Conservation (phyloP, 2,329 filamentous ascomycete species). For the Ceratocystis papillata region DNA sequence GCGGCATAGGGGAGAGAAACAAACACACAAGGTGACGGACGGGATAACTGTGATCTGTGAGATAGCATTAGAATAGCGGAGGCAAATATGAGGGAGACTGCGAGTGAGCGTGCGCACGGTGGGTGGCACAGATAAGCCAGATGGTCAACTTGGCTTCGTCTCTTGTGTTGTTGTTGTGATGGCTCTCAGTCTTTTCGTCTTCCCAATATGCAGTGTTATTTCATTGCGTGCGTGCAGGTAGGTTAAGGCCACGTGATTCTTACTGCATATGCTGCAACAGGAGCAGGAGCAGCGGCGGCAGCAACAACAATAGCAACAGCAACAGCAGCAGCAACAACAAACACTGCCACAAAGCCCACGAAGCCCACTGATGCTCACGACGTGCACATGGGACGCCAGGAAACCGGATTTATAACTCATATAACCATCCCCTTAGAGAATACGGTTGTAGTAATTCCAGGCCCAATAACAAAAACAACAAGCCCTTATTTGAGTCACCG, state of each 20-base stretch:
- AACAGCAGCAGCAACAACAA: neutral
- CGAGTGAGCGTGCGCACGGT: too few relatives aligned
- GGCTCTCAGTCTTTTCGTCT: neutral
- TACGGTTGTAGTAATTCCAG: too few relatives aligned
- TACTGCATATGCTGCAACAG: neutral
- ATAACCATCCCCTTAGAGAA: too few relatives aligned
- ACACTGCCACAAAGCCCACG: too few relatives aligned
- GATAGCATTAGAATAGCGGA: too few relatives aligned
- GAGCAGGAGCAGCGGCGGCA: too few relatives aligned
- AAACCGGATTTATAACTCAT: too few relatives aligned
- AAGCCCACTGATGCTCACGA: too few relatives aligned
- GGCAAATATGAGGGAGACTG: too few relatives aligned
- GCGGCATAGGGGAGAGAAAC: neutral
- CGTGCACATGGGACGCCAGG: too few relatives aligned
- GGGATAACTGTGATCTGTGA: too few relatives aligned
- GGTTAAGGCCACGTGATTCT: neutral
- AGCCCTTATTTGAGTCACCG: neutral
- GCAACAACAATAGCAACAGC: neutral
- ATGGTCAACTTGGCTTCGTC: neutral
- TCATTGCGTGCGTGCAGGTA: neutral
- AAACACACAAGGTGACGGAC: neutral
- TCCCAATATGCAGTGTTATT: neutral
- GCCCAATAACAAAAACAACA: neutral
- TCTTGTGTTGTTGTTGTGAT: neutral
- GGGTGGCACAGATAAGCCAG: neutral